Evolutionary conservation across 192 early-diverging fungal species (phyloP).

Genomic region (Coemansia sp.): DNA sequence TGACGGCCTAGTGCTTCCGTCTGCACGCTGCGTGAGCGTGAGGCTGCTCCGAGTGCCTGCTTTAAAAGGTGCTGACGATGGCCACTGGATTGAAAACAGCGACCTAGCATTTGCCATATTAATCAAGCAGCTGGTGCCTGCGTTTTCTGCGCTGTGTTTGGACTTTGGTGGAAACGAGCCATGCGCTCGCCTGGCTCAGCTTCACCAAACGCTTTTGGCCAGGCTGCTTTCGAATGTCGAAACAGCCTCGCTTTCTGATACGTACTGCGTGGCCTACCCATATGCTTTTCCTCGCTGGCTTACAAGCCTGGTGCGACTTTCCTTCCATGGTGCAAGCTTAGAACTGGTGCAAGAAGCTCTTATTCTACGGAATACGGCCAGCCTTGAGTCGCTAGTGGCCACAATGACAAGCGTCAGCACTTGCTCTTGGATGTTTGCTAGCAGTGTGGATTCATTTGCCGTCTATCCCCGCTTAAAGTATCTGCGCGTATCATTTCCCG

Average conservation of each 20-base stretch:
- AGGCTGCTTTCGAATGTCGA: neutral
- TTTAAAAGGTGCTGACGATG: neutral
- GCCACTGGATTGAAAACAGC: neutral
- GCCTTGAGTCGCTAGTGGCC: neutral
- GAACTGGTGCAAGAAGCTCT: neutral
- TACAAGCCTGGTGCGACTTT: neutral
- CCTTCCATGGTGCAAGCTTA: neutral
- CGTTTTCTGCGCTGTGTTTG: neutral
- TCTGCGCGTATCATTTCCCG: neutral
- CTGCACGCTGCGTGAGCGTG: neutral
- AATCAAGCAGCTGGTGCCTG: neutral
- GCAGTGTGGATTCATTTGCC: neutral
- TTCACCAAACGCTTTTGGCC: neutral
- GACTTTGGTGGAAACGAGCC: neutral
- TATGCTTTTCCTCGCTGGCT: neutral
- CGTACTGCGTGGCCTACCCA: neutral
- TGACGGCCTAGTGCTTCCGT: neutral
- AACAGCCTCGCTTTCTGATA: neutral
- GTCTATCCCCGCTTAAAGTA: neutral
- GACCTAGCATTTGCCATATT: neutral
- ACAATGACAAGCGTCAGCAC: neutral
- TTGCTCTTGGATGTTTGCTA: neutral
- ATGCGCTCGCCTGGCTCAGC: neutral
- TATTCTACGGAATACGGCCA: neutral
- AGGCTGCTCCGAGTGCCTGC: neutral